A percentile compares a stretch with the other conserved stretches of the same genome.
Evolutionary conservation across 371 early-diverging fungal genomes (phyloP).

Genomic region (Amoeboaphelidium occidentale): DNA sequence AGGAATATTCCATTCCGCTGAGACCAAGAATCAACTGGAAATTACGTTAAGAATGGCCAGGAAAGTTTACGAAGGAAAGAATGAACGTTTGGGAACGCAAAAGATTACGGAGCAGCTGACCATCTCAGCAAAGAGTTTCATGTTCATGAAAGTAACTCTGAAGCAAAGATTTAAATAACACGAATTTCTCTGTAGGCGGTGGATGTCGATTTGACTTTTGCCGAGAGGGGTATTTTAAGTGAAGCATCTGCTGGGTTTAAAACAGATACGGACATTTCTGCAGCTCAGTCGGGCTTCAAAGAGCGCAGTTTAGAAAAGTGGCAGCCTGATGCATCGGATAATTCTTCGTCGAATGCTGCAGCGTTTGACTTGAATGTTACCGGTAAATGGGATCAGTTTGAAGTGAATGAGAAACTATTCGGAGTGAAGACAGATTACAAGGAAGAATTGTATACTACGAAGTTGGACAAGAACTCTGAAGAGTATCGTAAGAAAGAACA

Average conservation of each 20-base stretch:
- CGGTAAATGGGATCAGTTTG: slow-evolving; percentile 93
- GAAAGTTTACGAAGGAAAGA: slow-evolving; percentile 5
- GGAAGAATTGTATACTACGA: slow-evolving; percentile 87
- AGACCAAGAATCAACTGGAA: slow-evolving; percentile 43
- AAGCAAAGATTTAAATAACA: no score
- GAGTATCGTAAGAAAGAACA: slow-evolving; percentile 67
- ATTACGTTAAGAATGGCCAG: slow-evolving; percentile 42
- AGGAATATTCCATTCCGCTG: slow-evolving; percentile 50
- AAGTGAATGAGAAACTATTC: slow-evolving; percentile 78
- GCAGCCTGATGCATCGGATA: slow-evolving; percentile 36
- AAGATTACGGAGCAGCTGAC: no score
- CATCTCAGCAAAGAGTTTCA: no score
- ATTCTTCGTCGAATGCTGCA: background rate
- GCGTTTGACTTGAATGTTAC: slow-evolving; percentile 3
- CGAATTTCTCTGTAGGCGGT: background rate
- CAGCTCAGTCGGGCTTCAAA: slow-evolving; percentile 24
- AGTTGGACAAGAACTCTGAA: slow-evolving; percentile 55
- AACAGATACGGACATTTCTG: slow-evolving; percentile 73
- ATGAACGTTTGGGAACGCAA: background rate
- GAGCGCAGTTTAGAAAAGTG: slow-evolving; percentile 68
- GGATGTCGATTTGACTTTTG: background rate
- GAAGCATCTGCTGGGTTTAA: slow-evolving; percentile 26
- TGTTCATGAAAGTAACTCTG: background rate
- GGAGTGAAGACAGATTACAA: slow-evolving; percentile 85
- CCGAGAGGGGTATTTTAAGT: background rate